Conservation (phyloP, 2,329 filamentous ascomycete genomes). For the Aspergillus sp. region DNA sequence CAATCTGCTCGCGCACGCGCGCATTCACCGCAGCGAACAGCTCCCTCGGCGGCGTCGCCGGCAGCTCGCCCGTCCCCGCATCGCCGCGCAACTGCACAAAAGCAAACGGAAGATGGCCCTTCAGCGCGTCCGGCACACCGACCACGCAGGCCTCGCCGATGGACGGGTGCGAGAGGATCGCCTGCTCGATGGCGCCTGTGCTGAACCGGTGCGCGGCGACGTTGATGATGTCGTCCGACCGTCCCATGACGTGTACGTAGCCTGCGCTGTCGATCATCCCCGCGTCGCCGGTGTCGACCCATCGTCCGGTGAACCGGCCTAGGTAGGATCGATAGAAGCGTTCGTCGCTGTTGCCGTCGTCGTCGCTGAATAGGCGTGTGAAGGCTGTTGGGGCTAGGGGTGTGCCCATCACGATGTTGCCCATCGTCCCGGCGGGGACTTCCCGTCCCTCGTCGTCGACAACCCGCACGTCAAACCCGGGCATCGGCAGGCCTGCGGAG, state of each 20-base stretch:
- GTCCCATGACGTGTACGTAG: slow-evolving; percentile 61
- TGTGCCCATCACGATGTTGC: slow-evolving; percentile 82
- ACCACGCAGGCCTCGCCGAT: slow-evolving; percentile 86
- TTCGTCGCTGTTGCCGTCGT: slow-evolving; percentile 45
- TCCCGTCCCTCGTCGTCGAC: slow-evolving; percentile 78
- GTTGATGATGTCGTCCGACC: slow-evolving; percentile 85
- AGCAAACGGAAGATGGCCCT: slow-evolving; percentile 88
- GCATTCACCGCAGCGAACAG: slow-evolving; percentile 46
- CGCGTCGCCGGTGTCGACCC: slow-evolving; percentile 89
- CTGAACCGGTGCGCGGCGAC: slow-evolving; percentile 91
- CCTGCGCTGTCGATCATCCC: slow-evolving; percentile 77
- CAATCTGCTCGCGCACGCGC: slow-evolving; percentile 75
- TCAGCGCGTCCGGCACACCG: slow-evolving; percentile 78
- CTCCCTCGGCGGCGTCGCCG: slow-evolving; percentile 36
- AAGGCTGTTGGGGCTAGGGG: slow-evolving; percentile 85
- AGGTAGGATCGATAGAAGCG: slow-evolving; percentile 84
- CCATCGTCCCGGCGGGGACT: slow-evolving; percentile 71
- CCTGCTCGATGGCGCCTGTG: slow-evolving; percentile 82
- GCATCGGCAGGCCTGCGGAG: slow-evolving; percentile 86
- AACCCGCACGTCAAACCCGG: slow-evolving; percentile 81
- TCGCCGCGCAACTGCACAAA: slow-evolving; percentile 63
- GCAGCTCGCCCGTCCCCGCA: slow-evolving; percentile 48
- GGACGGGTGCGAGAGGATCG: slow-evolving; percentile 73
- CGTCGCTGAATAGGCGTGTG: slow-evolving; percentile 80
- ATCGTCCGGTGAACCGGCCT: slow-evolving; percentile 74